Base-by-base conservation (phyloP, 495 filamentous ascomycete genomes). In the Apiosordaria backusii region DNA sequence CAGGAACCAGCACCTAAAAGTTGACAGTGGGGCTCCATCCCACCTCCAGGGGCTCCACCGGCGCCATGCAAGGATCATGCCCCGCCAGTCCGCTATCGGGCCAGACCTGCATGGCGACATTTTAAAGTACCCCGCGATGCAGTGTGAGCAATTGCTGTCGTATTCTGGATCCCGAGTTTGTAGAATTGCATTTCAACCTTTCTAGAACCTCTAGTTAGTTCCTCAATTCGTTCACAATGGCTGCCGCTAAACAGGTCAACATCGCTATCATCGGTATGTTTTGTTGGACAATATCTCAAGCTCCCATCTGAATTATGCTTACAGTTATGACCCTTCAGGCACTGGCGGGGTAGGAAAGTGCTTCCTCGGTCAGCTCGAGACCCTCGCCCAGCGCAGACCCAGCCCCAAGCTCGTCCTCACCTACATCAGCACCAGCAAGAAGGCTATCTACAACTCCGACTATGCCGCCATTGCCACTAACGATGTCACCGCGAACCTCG, bases 331-430 rank as follows among this genome's bases (percentile, higher is more conserved):
- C 13, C 25, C 67, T 70, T 54, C 70, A 97, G 95, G 95, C 69
- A 90, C 89, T 68, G 95, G 95, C 71, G 94, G 95, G 62, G 95
- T 99, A 62, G 95, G 95, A 66, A 90, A 91, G 76, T 86, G 87
- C 73, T 97, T 98, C 84, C 88, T 99, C 69, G 79, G 81, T 63
- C 95, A 99, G 77, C 87, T 97, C 65, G 77, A 80, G 64, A 68
- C 70, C 19, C 82, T 90, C 19, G 81, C 87, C 70, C 73, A 75
- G 65, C 83, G 84, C 73, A 77, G 83, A 19, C 77, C 84, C 68
- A 74, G 82, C 62, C 83, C 81, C 25, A 84, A 84, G 75, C 76
- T 96, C 50, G 84, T 84, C 64, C 86, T 97, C 23, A 84, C 92
- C 78, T 86, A 94, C 74, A 88, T 97, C 66, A 86, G 89, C 57